A percentile compares a stretch with the other conserved stretches of the same genome.
Evolutionary conservation across 495 filamentous ascomycete genomes (phyloP).

Genomic region (Xylaria intraflava): DNA sequence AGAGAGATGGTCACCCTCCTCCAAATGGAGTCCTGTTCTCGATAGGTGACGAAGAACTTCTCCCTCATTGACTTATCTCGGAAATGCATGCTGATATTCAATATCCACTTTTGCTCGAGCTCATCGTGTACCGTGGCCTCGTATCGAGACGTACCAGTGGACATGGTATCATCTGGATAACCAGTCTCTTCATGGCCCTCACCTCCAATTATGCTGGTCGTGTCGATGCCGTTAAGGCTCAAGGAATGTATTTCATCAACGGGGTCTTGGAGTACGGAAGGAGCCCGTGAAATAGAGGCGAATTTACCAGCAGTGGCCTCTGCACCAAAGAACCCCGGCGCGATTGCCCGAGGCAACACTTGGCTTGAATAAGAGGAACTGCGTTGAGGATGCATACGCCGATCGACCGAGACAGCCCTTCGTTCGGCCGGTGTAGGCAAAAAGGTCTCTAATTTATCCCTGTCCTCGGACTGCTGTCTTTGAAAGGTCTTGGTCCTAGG

Average conservation of each 20-base stretch:
- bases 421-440: constrained; percentile 56
- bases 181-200: constrained; percentile 10
- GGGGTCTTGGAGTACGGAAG: constrained; percentile 25
- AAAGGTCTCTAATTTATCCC: constrained; percentile 62
- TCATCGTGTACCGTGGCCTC: constrained; percentile 66
- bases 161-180: constrained; percentile 31
- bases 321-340: constrained; percentile 34
- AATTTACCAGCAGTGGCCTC: constrained; percentile 9
- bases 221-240: constrained; percentile 16
- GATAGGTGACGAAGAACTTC: constrained; percentile 97
- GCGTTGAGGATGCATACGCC: constrained; percentile 40
- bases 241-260: constrained; percentile 27
- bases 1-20: constrained; percentile 86
- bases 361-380: constrained; percentile 26
- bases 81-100: constrained; percentile 98
- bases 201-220: constrained; percentile 13
- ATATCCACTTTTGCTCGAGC: constrained; percentile 84
- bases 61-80: constrained; percentile 89
- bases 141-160: constrained; percentile 44
- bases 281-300: constrained; percentile 10
- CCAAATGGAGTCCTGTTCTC: constrained; percentile 68
- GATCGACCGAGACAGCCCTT: constrained; percentile 68
- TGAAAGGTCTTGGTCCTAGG: constrained; percentile 71
- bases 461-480: constrained; percentile 71
- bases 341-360: constrained; percentile 34